Percentiles rank a stretch among this genome's conserved stretches.
Conservation (phyloP, 1,284 basidiomycete species). For the Ustilago xerochloae region DNA sequence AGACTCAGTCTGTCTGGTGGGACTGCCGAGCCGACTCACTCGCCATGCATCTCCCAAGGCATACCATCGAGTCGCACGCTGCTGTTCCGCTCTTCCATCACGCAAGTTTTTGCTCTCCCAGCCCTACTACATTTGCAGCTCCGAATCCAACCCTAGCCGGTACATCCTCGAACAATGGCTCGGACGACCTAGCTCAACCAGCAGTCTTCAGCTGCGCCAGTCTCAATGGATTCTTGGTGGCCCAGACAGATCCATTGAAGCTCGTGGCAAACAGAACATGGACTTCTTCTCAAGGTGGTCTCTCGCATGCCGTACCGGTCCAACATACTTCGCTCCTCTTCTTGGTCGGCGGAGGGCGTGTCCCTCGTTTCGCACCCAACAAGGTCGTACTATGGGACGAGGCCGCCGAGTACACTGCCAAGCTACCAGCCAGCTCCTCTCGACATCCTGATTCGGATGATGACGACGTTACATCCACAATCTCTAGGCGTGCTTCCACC, state of each 20-base stretch:
- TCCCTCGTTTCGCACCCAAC: conserved; percentile 62
- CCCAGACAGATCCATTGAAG: conserved; percentile 49
- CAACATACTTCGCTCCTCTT: conserved; percentile 56
- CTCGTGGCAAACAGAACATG: conserved; percentile 45
- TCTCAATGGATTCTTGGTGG: conserved; percentile 54
- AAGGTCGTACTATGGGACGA: conserved; percentile 64
- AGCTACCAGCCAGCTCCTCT: neutral
- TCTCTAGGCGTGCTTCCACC: conserved; percentile 45
- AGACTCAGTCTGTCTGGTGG: conserved; percentile 6
- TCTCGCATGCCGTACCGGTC: conserved; percentile 48
- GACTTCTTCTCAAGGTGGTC: conserved; percentile 51
- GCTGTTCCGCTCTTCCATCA: conserved; percentile 46
- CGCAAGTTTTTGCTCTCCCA: conserved; percentile 47
- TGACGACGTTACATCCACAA: neutral
- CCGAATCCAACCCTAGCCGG: neutral
- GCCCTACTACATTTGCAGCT: neutral
- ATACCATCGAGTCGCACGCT: conserved; percentile 56
- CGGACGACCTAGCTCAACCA: conserved; percentile 21
- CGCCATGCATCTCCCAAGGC: conserved; percentile 55
- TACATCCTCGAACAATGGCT: too few relatives aligned
- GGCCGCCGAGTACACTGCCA: conserved; percentile 33
- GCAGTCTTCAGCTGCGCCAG: conserved; percentile 60
- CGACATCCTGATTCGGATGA: conserved; percentile 18
- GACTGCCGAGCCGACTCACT: neutral
- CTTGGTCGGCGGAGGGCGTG: conserved; percentile 59